Base-by-base conservation (phyloP, 202 grass and related monocot genomes). In the Zoysia matrella region DNA sequence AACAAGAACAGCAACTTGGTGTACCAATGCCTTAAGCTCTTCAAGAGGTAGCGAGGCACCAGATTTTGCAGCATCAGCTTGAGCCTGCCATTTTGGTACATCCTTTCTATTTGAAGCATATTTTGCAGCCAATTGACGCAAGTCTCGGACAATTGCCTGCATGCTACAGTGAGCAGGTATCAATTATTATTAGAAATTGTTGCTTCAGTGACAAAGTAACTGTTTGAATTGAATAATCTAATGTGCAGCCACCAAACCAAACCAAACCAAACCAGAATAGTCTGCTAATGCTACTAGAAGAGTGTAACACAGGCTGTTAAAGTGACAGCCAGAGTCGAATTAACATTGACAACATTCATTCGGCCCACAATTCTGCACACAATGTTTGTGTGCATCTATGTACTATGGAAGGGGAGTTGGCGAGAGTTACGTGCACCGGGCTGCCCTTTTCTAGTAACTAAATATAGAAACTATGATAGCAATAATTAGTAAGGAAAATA, bases 91-190 rank as follows among this genome's bases (percentile, higher is more conserved):
- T 72, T 79, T 84, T 81, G 56, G 44, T 80, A 65, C 86, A 71
- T 87, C 92, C 82, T 86, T 94, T 67, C 83, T 90, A 13, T 83
- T 16, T 15, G 86, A 85, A 55, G 92, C 87, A 72, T 79, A 78
- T 76, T 82, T 83, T 66, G 62, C 87, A 80, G 92, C 86, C 67
- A 94, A 84, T 11, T 87, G 80, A 65, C 89, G 82, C 62, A 94
- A 85, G 52, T 84, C 92, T 65, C 84, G 71, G 74, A 91, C 46
- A 69, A 94, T 36, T 39, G 89, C 87, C 65, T 84, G 85, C 48
- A 91, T 40, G 67, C 92, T 93, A 65, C 72, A 83, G 73, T 58
- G 40, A 71, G 71, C 50, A 30, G 52, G 30, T 1, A 55, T 52
- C 8, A 12, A 79, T 75, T 39, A 91, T 81, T 81, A 78, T 60